Evolutionary conservation across 2,329 filamentous ascomycete species (phyloP).

Genomic region (Sclerotinia glacialis): DNA sequence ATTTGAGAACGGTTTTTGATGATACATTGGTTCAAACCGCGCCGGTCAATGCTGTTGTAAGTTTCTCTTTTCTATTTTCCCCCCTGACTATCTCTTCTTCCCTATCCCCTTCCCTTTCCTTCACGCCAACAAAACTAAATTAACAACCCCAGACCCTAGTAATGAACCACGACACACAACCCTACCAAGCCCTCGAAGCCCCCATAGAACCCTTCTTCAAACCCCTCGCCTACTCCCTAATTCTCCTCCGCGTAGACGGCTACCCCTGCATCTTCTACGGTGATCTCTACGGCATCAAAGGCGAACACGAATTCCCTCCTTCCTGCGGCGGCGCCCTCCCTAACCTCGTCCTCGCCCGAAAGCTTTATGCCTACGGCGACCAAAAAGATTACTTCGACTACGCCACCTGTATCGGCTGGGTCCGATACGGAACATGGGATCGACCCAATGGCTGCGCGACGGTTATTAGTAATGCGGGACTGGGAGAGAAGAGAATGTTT

Average conservation of each 20-base stretch:
- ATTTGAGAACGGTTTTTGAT: conserved; percentile 63
- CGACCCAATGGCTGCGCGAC: conserved; percentile 53
- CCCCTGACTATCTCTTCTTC: too few relatives aligned
- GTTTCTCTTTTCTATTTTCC: conserved; percentile 28
- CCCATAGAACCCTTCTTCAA: conserved; percentile 67
- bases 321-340: conserved; percentile 55
- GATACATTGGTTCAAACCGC: conserved; percentile 53
- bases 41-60: conserved; percentile 56
- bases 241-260: conserved; percentile 62
- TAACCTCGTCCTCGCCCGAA: conserved; percentile 58
- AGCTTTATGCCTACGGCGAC: conserved; percentile 63
- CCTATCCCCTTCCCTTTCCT: not conserved
- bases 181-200: conserved; percentile 60
- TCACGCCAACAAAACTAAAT: not conserved
- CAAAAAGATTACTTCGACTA: conserved; percentile 63
- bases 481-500: conserved; percentile 56
- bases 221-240: conserved; percentile 67
- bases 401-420: conserved; percentile 58
- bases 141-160: conserved; percentile 55
- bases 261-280: conserved; percentile 69
- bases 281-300: conserved; percentile 61
- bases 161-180: conserved; percentile 69
- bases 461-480: conserved; percentile 53
- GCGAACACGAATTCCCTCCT: conserved; percentile 49
- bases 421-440: conserved; percentile 49